Conservation (phyloP, 108 stramenopile genomes). For the Bacterosira constricta region DNA sequence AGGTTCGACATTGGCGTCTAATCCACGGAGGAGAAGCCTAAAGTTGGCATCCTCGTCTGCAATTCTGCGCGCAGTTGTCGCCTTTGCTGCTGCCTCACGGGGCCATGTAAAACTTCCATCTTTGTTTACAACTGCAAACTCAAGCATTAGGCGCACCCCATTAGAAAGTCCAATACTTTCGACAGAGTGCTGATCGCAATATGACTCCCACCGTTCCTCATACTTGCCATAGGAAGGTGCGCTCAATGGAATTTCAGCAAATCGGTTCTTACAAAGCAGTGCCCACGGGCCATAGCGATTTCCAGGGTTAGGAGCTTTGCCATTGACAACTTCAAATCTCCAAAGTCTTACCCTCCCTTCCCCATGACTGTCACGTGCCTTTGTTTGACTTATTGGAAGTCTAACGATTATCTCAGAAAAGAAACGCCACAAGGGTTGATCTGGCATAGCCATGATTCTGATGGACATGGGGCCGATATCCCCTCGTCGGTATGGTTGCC, state of each 20-base stretch:
- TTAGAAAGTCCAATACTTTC: constrained; percentile 68
- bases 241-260: constrained; percentile 49
- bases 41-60: constrained; percentile 78
- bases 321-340: constrained; percentile 54
- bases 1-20: constrained; percentile 61
- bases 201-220: constrained; percentile 66
- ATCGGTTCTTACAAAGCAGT: constrained; percentile 74
- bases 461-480: constrained; percentile 82
- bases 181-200: constrained; percentile 71
- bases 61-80: constrained; percentile 63
- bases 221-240: constrained; percentile 48
- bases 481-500: constrained; percentile 82
- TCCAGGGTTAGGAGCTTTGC: constrained; percentile 37
- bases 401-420: constrained; percentile 72
- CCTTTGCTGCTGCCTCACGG: constrained; percentile 87
- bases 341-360: constrained; percentile 73
- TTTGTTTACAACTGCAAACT: constrained; percentile 68
- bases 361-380: constrained; percentile 61
- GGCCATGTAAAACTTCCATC: constrained; percentile 79
- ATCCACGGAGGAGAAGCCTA: constrained; percentile 60
- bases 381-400: constrained; percentile 63
- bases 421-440: constrained; percentile 84
- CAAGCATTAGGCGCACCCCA: constrained; percentile 75
- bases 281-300: constrained; percentile 83
- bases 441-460: constrained; percentile 76